Percentiles rank a stretch among this genome's conserved stretches.
These are phyloP conservation scores for Talaromyces adpressus DNA, from an alignment of 495 filamentous ascomycete species.

Conservation along the genomic window DNA sequence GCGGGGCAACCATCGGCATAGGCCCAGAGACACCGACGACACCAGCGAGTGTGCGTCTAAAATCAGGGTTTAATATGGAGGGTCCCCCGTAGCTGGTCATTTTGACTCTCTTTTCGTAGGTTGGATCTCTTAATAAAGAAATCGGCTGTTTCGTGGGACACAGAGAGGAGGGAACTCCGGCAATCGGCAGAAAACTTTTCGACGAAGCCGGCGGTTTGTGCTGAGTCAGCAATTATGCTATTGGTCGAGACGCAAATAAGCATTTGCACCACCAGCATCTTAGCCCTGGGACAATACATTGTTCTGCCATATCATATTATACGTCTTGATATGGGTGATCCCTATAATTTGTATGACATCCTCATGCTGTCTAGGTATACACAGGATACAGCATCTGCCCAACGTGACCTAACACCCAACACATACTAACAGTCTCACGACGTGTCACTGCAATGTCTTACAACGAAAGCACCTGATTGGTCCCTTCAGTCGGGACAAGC, in stretches of 20 bases:
- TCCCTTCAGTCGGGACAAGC: background rate
- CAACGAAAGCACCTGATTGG: background rate
- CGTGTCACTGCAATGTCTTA: background rate
- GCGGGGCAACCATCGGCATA: conserved; percentile 17
- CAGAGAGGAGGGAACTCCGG: conserved; percentile 18
- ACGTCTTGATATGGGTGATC: background rate
- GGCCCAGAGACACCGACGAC: background rate
- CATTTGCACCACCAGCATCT: background rate
- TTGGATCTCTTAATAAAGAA: background rate
- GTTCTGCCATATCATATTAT: background rate
- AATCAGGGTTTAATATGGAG: conserved; percentile 30
- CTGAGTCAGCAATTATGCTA: conserved; percentile 15
- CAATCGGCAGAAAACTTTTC: conserved; percentile 36
- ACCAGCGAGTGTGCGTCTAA: conserved; percentile 32
- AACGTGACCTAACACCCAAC: no score
- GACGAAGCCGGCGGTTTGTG: conserved; percentile 9
- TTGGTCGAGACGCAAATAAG: background rate
- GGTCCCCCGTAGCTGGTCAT: conserved; percentile 6
- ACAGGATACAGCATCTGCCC: background rate
- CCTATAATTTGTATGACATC: background rate
- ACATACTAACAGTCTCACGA: no score
- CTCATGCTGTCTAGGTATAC: background rate
- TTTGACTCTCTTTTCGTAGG: background rate
- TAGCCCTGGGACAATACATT: background rate
- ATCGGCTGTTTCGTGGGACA: background rate